Base-by-base conservation (phyloP, 164 flowering plant species). In the Sedum album region DNA sequence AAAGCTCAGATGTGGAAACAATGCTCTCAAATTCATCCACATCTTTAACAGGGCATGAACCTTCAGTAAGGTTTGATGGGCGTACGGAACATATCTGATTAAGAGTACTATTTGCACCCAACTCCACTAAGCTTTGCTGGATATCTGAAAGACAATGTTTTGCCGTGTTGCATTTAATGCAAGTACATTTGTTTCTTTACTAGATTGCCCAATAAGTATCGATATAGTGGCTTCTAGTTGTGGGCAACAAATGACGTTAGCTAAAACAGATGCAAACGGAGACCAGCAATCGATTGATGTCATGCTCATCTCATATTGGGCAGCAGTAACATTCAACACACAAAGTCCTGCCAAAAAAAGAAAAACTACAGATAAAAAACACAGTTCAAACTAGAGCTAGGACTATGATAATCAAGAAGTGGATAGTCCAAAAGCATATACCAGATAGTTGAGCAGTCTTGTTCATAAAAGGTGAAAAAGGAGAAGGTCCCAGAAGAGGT, bases 231-330 rank as follows among this genome's bases (percentile, higher is more conserved):
- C 88, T 46, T 87, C 83, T 72, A 90, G 72, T 69, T 94, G 99
- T 0, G 99, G 99, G 73, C 99, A 94, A 71, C 99, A 94, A 51
- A 94, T 82, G 60, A 91, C 93, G 76, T 91, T 85, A 49, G 97
- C 96, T 61, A 94, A 73, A 67, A 77, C 76, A 28, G 95, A 87
- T 14, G 99, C 99, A 78, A 91, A 85, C 20, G 61, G 70, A 5
- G 81, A 74, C 74, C 76, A 81, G 71, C 99, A 94, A 76, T 94
- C 96, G 67, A 77, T 75, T 31, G 99, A 72, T 30, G 97, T 82
- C 65, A 74, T 78, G 60, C 72, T 78, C 82, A 94, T 81, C 85
- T 88, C 74, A 69, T 74, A 85, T 65, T 85, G 78, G 35, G 84
- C 84, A 55, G 88, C 86, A 18, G 86, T 80, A 77, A 94, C 91